phyloP scores from a whole-genome alignment of 148 eudicot genomes.

The Gaultheria prostrata region DNA sequence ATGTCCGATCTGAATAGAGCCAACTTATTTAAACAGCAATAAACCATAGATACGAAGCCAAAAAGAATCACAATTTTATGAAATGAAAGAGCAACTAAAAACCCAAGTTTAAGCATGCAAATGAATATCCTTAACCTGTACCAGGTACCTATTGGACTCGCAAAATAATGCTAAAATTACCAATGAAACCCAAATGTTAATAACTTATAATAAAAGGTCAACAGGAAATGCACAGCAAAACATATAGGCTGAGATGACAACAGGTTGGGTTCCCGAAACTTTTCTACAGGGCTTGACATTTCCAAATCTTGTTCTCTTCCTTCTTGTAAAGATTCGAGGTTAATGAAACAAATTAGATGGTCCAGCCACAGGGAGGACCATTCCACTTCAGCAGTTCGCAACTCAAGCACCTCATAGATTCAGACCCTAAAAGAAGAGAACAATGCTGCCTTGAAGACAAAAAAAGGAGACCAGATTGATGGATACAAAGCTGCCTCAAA shows the following conservation, averaged over 20 bases:
- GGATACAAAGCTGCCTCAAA: background rate
- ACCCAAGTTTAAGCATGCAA: background rate
- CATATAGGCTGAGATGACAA: background rate
- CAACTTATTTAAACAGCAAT: constrained; percentile 13
- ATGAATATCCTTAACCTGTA: background rate
- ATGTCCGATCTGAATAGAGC: constrained; percentile 71
- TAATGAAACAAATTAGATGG: background rate
- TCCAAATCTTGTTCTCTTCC: background rate
- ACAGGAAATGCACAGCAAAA: background rate
- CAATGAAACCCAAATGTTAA: background rate
- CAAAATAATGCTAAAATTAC: background rate
- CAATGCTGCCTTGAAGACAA: background rate
- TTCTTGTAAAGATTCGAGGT: background rate
- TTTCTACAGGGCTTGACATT: background rate
- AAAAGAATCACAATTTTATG: background rate
- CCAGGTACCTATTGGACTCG: background rate
- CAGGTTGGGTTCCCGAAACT: background rate
- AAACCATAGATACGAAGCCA: background rate
- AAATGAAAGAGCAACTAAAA: background rate
- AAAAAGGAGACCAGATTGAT: background rate
- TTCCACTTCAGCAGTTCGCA: constrained; percentile 2
- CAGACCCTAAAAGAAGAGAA: background rate
- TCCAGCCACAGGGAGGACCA: background rate
- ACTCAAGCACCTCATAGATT: background rate
- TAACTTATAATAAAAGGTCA: background rate